A percentile compares a stretch with the other conserved stretches of the same genome.
phyloP scores from a whole-genome alignment of 202 grass and related monocot genomes.

The Musa balbisiana region DNA sequence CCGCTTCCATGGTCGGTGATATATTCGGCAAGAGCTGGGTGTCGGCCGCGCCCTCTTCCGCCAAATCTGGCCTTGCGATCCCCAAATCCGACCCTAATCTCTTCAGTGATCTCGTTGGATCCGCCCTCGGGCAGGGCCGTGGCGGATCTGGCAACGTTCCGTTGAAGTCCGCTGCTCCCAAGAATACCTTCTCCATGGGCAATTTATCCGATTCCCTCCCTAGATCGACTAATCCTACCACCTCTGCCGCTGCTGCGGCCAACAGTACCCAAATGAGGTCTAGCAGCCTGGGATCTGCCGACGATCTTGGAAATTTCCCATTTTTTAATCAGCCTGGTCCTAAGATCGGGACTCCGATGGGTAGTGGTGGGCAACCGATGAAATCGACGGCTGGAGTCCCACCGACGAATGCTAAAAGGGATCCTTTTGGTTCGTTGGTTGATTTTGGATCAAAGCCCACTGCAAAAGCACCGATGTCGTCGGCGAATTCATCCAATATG shows the following conservation, averaged over 20 bases:
- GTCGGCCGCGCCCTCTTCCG: conserved; percentile 34
- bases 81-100: conserved; percentile 64
- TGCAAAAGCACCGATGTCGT: conserved; percentile 30
- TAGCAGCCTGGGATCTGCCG: conserved; percentile 2
- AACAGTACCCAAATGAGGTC: conserved; percentile 1
- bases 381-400: conserved; percentile 35
- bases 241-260: neutral
- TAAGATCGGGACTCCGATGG: conserved; percentile 28
- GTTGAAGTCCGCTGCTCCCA: conserved; percentile 56
- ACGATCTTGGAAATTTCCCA: conserved; percentile 13
- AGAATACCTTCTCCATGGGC: conserved; percentile 58
- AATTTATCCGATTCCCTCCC: conserved; percentile 66
- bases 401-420: conserved; percentile 48
- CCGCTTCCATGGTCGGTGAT: conserved; percentile 92
- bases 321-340: conserved; percentile 12
- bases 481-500: conserved; percentile 27
- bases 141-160: conserved; percentile 44
- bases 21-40: conserved; percentile 88
- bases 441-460: conserved; percentile 49
- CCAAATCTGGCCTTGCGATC: conserved; percentile 50
- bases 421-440: conserved; percentile 77
- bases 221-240: conserved; percentile 37
- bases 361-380: conserved; percentile 41
- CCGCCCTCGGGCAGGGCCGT: conserved; percentile 53
- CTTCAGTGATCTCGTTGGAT: conserved; percentile 84